phyloP scores from a whole-genome alignment of 2,329 filamentous ascomycete genomes.

The Hypomyces rosellus region DNA sequence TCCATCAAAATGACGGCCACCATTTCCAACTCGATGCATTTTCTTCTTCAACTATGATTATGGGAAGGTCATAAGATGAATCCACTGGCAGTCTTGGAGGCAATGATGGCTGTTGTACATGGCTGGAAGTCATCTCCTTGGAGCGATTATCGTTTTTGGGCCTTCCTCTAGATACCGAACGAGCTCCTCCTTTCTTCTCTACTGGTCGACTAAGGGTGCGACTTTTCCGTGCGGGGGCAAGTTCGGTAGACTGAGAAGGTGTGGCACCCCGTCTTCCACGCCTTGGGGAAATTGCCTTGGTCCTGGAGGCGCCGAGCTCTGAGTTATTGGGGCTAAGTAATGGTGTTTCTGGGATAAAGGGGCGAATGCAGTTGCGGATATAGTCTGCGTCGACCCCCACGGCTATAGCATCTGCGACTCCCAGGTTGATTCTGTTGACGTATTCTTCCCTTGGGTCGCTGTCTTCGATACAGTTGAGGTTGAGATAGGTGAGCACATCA shows the following conservation, averaged over 20 bases:
- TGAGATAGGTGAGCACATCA: conserved; percentile 36
- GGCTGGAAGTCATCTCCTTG: conserved; percentile 6
- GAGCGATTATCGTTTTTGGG: conserved; percentile 1
- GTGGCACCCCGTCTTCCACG: conserved; percentile 11
- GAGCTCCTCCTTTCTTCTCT: conserved; percentile 5
- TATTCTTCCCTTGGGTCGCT: conserved; percentile 34
- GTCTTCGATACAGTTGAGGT: conserved; percentile 25
- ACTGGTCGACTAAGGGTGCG: conserved; percentile 14
- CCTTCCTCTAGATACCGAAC: conserved; percentile 4
- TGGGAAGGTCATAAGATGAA: conserved; percentile 21
- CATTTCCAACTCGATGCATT: conserved; percentile 9
- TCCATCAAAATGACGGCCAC: conserved; percentile 6
- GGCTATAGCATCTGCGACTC: conserved; percentile 28
- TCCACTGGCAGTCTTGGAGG: conserved; percentile 19
- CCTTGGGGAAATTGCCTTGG: background rate
- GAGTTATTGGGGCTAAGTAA: background rate
- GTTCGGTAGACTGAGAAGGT: conserved; percentile 16
- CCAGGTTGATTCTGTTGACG: conserved; percentile 33
- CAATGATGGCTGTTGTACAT: conserved; percentile 17
- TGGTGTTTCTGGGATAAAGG: conserved; percentile 25
- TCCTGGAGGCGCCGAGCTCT: conserved; percentile 1
- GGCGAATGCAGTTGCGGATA: conserved; percentile 31
- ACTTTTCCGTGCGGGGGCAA: conserved; percentile 18
- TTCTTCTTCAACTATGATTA: conserved; percentile 24
- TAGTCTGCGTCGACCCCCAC: conserved; percentile 31